These are phyloP conservation scores for Citrullus colocynthis DNA, from an alignment of 306 rosid genomes.

Conservation along the genomic window DNA sequence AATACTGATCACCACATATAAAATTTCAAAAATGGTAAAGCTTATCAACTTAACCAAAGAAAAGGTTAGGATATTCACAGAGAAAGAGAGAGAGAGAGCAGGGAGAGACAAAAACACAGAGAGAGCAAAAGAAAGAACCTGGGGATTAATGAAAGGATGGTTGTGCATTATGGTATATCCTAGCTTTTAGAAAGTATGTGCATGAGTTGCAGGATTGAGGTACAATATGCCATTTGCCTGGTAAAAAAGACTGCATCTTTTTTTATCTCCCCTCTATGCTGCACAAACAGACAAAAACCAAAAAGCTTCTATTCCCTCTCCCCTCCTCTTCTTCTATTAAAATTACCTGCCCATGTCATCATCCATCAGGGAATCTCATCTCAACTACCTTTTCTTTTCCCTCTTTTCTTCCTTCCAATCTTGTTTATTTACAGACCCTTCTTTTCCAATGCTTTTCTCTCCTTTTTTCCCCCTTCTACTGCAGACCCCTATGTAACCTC, in stretches of 20 bases:
- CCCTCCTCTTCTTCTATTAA: slow-evolving; percentile 22
- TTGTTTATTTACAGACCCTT: slow-evolving; percentile 38
- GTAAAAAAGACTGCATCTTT: slow-evolving; percentile 49
- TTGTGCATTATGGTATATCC: slow-evolving; percentile 59
- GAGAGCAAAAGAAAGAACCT: slow-evolving; percentile 30
- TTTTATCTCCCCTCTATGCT: slow-evolving; percentile 21
- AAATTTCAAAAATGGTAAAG: slow-evolving; percentile 6
- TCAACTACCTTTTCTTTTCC: slow-evolving; percentile 33
- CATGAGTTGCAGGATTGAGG: slow-evolving; percentile 69
- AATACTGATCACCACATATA: background rate
- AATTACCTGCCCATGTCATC: slow-evolving; percentile 64
- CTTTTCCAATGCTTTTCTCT: slow-evolving; percentile 28
- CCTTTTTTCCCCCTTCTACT: slow-evolving; percentile 23
- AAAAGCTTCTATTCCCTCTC: slow-evolving; percentile 63
- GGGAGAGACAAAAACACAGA: slow-evolving; percentile 14
- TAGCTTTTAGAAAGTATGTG: slow-evolving; percentile 81
- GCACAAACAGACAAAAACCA: slow-evolving; percentile 63
- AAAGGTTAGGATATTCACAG: slow-evolving; percentile 35
- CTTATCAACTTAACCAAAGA: slow-evolving; percentile 16
- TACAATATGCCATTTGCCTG: slow-evolving; percentile 84
- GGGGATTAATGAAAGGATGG: slow-evolving; percentile 79
- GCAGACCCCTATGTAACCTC: slow-evolving; percentile 19
- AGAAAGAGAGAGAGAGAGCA: slow-evolving; percentile 11
- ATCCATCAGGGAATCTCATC: slow-evolving; percentile 64
- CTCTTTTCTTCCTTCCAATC: slow-evolving; percentile 44